A percentile compares a stretch with the other conserved stretches of the same genome.
Evolutionary conservation across 116 monocot species (phyloP).

Genomic region (Cymodocea nodosa): DNA sequence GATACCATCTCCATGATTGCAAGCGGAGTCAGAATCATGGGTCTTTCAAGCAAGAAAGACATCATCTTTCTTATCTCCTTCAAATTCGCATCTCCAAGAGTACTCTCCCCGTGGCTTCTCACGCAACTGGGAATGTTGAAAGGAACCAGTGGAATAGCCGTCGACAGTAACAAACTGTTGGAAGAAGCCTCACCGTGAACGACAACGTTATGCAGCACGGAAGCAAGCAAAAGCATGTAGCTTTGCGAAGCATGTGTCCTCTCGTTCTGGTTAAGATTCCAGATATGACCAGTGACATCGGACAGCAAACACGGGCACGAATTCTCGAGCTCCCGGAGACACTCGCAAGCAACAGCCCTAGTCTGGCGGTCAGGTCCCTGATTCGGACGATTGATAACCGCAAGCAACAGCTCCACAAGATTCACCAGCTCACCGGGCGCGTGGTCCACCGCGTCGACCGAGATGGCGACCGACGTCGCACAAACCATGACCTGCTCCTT

Average conservation of each 20-base stretch:
- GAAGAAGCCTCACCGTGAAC: constrained; percentile 13
- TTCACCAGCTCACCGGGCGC: constrained; percentile 15
- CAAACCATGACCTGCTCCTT: constrained; percentile 38
- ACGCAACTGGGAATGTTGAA: constrained; percentile 25
- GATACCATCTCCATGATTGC: constrained; percentile 47
- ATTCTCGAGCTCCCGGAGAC: constrained; percentile 72
- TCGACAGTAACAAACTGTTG: constrained; percentile 26
- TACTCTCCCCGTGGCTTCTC: background rate
- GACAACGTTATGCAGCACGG: constrained; percentile 26
- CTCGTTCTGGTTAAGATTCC: constrained; percentile 61
- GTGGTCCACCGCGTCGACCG: constrained; percentile 13
- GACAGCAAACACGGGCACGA: constrained; percentile 61
- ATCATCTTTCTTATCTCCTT: constrained; percentile 60
- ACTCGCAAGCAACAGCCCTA: constrained; percentile 64
- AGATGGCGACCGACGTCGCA: constrained; percentile 30
- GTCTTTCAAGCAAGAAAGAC: constrained; percentile 54
- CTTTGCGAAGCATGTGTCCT: constrained; percentile 52
- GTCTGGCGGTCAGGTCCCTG: constrained; percentile 50
- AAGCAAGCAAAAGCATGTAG: constrained; percentile 17
- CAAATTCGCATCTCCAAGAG: constrained; percentile 20
- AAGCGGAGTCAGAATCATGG: constrained; percentile 47
- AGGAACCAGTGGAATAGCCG: constrained; percentile 40
- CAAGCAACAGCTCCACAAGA: constrained; percentile 48
- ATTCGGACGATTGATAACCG: constrained; percentile 61
- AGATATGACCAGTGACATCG: constrained; percentile 51